A percentile compares a stretch with the other conserved stretches of the same genome.
phyloP scores from a whole-genome alignment of 305 asterid genomes.

The Rubia tinctorum region DNA sequence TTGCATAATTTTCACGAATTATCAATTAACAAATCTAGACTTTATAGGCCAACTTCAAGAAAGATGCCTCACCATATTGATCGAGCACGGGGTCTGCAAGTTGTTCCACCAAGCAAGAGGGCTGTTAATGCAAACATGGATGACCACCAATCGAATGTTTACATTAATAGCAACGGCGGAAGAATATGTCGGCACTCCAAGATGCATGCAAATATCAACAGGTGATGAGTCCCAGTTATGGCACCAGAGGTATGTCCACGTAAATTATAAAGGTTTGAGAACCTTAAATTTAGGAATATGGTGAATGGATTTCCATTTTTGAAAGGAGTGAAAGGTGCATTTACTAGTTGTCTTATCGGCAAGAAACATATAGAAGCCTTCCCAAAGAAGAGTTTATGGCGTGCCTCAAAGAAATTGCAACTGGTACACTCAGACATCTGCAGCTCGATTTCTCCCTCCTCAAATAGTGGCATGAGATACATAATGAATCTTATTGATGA shows the following conservation, averaged over 20 bases:
- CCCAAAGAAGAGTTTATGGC: slow-evolving; percentile 1
- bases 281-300: slow-evolving; percentile 1
- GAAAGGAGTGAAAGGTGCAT: neutral
- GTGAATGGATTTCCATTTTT: slow-evolving; percentile 5
- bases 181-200: no score
- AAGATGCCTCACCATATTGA: neutral
- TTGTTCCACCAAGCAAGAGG: neutral
- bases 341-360: slow-evolving; percentile 7
- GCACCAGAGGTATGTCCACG: slow-evolving; percentile 7
- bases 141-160: neutral
- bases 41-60: slow-evolving; percentile 4
- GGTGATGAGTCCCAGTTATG: neutral
- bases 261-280: neutral
- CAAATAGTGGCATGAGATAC: slow-evolving; percentile 10
- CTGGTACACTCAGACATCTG: slow-evolving; percentile 4
- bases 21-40: no score
- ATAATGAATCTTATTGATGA: slow-evolving; percentile 6
- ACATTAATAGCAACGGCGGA: no score
- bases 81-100: neutral
- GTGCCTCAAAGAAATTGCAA: neutral
- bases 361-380: slow-evolving; percentile 7
- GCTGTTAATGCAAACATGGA: neutral
- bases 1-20: no score
- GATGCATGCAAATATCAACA: no score
- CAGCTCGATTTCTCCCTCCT: neutral